Conservation (phyloP, 371 early-diverging fungal species). For the Saksenaea oblongispora region DNA sequence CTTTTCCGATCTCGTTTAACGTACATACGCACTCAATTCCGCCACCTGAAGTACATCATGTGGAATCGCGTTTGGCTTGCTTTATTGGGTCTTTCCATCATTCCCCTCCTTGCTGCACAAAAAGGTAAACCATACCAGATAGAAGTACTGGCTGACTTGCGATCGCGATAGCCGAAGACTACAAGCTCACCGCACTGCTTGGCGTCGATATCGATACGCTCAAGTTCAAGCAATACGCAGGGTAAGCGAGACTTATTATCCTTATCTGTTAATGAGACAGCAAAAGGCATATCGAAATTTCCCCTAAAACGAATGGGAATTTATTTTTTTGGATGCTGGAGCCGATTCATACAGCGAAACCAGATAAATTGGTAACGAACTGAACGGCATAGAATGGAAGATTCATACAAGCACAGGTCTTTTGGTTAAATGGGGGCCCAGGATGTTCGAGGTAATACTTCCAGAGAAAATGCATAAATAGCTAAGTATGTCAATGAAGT, state of each 20-base stretch:
- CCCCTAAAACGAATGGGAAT: slow-evolving; percentile 40
- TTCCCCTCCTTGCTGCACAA: slow-evolving; percentile 9
- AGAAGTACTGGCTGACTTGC: neutral
- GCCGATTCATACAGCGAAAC: slow-evolving; percentile 25
- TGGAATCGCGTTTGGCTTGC: slow-evolving; percentile 7
- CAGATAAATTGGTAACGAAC: slow-evolving; percentile 37
- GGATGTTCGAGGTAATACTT: slow-evolving; percentile 40
- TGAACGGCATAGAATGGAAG: neutral
- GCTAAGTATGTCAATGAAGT: slow-evolving; percentile 31
- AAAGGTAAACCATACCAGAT: slow-evolving; percentile 13
- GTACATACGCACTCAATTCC: neutral
- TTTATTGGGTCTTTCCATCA: neutral
- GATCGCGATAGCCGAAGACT: slow-evolving; percentile 50
- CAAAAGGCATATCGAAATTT: slow-evolving; percentile 48
- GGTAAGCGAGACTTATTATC: slow-evolving; percentile 36
- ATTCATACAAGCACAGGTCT: slow-evolving; percentile 47
- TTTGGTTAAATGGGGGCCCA: slow-evolving; percentile 89
- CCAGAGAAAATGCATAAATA: slow-evolving; percentile 3
- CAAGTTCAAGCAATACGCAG: slow-evolving; percentile 62
- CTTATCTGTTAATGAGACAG: neutral
- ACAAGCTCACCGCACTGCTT: slow-evolving; percentile 55
- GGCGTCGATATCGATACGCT: slow-evolving; percentile 40
- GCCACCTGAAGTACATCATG: neutral
- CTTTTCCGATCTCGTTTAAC: neutral
- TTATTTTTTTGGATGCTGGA: slow-evolving; percentile 63